Evolutionary conservation across 768 basidiomycete genomes (phyloP).

Genomic region (Leccinum boreale): DNA sequence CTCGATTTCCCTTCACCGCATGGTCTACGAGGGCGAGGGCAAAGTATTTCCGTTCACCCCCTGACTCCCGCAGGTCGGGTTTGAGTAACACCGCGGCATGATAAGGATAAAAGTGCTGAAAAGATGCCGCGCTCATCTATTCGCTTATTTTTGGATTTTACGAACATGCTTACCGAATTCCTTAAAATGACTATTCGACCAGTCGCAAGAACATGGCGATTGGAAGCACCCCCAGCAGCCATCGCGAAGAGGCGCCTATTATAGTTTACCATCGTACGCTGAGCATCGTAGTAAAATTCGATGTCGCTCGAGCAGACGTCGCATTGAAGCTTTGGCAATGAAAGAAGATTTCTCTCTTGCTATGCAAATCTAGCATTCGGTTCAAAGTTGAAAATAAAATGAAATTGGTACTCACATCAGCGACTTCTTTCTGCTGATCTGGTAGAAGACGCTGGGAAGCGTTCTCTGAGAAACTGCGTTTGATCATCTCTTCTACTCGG

Average conservation of each 20-base stretch:
- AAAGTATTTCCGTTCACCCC: conserved; percentile 55
- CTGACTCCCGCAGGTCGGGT: conserved; percentile 50
- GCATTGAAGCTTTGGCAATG: conserved; percentile 65
- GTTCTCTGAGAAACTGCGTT: conserved; percentile 98
- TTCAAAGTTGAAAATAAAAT: conserved; percentile 1
- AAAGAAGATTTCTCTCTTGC: conserved; percentile 68
- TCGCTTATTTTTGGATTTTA: neutral
- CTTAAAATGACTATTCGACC: conserved; percentile 84
- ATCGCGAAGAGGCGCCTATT: conserved; percentile 63
- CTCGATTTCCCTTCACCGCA: conserved; percentile 53
- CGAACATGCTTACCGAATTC: conserved; percentile 60
- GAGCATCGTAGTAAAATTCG: conserved; percentile 69
- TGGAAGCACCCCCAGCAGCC: conserved; percentile 58
- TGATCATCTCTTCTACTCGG: conserved; percentile 98
- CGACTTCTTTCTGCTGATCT: conserved; percentile 86
- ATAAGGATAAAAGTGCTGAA: conserved; percentile 71
- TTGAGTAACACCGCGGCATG: conserved; percentile 73
- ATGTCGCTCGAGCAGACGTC: conserved; percentile 71
- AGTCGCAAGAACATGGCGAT: conserved; percentile 59
- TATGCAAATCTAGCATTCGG: conserved; percentile 29
- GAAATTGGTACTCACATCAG: conserved; percentile 54
- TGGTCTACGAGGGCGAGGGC: conserved; percentile 71
- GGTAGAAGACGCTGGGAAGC: conserved; percentile 89
- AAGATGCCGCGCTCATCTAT: neutral
- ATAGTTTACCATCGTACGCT: conserved; percentile 53